Evolutionary conservation across 768 basidiomycete genomes (phyloP), one percentile per base, ranked within the genome.

Genomic region (Lentinus tigrinus): DNA sequence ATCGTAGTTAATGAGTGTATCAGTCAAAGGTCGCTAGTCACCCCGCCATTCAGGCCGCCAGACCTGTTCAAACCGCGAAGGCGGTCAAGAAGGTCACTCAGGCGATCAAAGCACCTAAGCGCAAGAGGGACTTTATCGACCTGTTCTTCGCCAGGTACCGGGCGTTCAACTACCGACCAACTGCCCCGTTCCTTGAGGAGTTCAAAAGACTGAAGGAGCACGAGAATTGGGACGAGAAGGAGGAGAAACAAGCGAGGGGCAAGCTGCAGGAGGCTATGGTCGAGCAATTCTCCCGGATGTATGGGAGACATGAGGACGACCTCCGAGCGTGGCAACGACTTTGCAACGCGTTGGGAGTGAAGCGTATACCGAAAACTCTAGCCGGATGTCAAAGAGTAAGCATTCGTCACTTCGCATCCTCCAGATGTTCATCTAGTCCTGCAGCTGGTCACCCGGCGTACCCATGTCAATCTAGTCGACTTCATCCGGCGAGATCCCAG

Each of bases 391-490:
- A 27, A 21, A 16, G n/a, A 52, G 61, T 62, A n/a, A 19, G 61
- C 9, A 14, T 16, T 6, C 44, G 17, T 16, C 9, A 6, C 31
- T 31, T 11, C 31, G 11, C 7, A 6, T 31, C 6, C 31, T 31
- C 7, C 31, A 31, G 31, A 16, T 40, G 21, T 16, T 40, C 3
- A 40, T 40, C 2, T 16, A 16, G 16, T 6, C 21, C 17, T 21
- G 10, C 3, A 72, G 72, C 42, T 51, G 10, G 55, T 71, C 1
- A 56, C 58, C 54, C 64, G 63, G 4, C n/a, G n/a, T n/a, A 62
- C 64, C 1, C 65, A 69, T 13, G 66, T 75, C 44, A 72, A 75
- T 36, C 63, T 74, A 3, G 62, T 72, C 26, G 70, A 75, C 46
- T 64, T 74, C 39, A 49, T 73, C 23, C 56, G 69, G 0, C 52